Evolutionary conservation across 1,284 basidiomycete genomes (phyloP).

Genomic region (Puccinia triticina): DNA sequence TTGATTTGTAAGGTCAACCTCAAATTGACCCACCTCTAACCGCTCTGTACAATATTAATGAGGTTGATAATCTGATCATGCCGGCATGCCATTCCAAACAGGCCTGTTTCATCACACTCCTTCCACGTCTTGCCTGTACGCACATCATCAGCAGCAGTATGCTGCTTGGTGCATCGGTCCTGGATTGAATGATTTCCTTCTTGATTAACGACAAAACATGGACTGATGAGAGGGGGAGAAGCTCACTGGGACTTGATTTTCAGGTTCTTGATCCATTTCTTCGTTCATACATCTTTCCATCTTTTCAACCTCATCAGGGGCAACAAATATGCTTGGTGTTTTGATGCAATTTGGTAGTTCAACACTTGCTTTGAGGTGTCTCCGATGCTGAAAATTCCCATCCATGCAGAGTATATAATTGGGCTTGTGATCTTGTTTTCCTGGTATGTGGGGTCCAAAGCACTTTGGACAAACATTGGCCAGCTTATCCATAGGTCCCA

Average conservation of each 20-base stretch:
- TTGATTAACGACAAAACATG: not conserved
- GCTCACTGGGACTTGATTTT: not conserved
- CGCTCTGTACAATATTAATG: constrained; percentile 6
- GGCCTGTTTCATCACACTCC: constrained; percentile 16
- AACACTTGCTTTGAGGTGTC: constrained; percentile 5
- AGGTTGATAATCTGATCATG: not conserved
- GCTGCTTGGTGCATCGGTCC: not conserved
- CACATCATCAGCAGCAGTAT: constrained; percentile 1
- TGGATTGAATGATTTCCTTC: not conserved
- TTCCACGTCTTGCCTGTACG: not conserved
- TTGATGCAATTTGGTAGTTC: too few species aligned
- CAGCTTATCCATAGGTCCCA: not conserved
- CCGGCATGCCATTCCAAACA: constrained; percentile 32
- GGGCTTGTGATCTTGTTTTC: not conserved
- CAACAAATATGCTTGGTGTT: not conserved
- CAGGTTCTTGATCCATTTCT: not conserved
- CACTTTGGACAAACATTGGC: not conserved
- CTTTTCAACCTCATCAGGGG: not conserved
- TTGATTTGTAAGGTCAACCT: too few species aligned
- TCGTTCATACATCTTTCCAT: not conserved
- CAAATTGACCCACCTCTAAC: not conserved
- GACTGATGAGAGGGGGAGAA: not conserved
- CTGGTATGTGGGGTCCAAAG: not conserved
- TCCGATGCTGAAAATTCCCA: too few species aligned
- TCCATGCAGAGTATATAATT: not conserved